These are phyloP conservation scores for Flaveria brownii DNA, from an alignment of 129 eudicot genomes.

Conservation along the genomic window DNA sequence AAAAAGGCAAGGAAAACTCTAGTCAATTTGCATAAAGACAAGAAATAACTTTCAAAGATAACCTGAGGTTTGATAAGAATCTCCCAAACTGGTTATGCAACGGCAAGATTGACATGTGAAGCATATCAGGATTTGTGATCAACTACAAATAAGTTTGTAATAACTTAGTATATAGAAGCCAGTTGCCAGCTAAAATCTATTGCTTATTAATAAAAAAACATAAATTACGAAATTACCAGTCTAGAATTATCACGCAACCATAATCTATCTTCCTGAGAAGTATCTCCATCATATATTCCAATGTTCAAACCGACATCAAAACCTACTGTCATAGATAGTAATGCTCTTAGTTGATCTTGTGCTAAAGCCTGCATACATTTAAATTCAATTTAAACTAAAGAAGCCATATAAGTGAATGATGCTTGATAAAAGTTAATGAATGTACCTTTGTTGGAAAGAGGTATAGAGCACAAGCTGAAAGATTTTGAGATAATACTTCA, in stretches of 20 bases:
- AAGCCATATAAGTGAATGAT: constrained; percentile 17
- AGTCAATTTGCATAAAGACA: constrained; percentile 4
- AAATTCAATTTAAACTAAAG: constrained; percentile 13
- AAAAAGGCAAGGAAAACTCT: neutral
- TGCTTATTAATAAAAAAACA: neutral
- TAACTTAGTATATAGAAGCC: constrained; percentile 22
- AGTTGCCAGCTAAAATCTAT: constrained; percentile 16
- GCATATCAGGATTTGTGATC: constrained; percentile 97
- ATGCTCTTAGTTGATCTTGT: constrained; percentile 89
- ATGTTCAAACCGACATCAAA: constrained; percentile 56
- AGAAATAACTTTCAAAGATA: constrained; percentile 22
- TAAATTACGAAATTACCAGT: constrained; percentile 51
- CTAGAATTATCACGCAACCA: constrained; percentile 87
- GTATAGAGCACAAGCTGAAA: constrained; percentile 78
- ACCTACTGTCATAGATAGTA: constrained; percentile 53
- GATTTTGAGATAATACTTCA: constrained; percentile 68
- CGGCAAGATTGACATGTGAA: constrained; percentile 88
- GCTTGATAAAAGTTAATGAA: constrained; percentile 11
- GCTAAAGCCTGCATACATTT: constrained; percentile 86
- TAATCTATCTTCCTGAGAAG: constrained; percentile 71
- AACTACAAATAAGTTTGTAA: constrained; percentile 52
- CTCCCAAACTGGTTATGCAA: constrained; percentile 70
- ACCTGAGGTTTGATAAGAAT: constrained; percentile 85
- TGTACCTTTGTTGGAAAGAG: constrained; percentile 89
- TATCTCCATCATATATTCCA: constrained; percentile 92